Conservation (phyloP, 768 basidiomycete genomes). For the Amanita fuliginea region DNA sequence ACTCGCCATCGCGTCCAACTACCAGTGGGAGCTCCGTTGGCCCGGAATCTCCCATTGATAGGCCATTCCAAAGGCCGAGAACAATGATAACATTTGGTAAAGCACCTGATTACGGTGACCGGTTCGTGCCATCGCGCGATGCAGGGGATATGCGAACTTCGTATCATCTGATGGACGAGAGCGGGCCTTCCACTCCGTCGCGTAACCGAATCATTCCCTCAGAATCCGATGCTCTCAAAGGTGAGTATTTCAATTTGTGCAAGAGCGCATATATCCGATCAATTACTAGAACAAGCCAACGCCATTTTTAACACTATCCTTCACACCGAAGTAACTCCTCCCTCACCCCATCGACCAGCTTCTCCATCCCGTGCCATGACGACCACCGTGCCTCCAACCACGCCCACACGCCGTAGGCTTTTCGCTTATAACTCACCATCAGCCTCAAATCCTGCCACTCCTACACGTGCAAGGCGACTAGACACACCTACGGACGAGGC, state of each 20-base stretch:
- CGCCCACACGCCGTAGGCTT: constrained; percentile 48
- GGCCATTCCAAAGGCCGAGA: neutral
- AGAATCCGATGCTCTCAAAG: constrained; percentile 71
- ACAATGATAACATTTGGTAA: constrained; percentile 7
- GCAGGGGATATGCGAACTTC: constrained; percentile 53
- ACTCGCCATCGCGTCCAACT: constrained; percentile 30
- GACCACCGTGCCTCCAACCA: constrained; percentile 29
- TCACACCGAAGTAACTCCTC: constrained; percentile 68
- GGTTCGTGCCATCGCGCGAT: constrained; percentile 63
- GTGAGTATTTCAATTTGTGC: constrained; percentile 19
- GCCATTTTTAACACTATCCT: constrained; percentile 69
- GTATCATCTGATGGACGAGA: constrained; percentile 54
- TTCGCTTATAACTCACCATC: constrained; percentile 61
- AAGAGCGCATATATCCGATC: neutral
- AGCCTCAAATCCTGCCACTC: constrained; percentile 44
- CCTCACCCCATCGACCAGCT: constrained; percentile 47
- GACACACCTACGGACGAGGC: constrained; percentile 82
- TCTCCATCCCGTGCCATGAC: constrained; percentile 39
- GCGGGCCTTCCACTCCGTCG: constrained; percentile 45
- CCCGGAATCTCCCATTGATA: constrained; percentile 13
- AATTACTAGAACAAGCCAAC: constrained; percentile 65
- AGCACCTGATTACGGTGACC: constrained; percentile 41
- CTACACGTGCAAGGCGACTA: constrained; percentile 37
- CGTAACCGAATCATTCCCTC: constrained; percentile 55
- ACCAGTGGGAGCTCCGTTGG: constrained; percentile 43